Conservation (phyloP, 768 basidiomycete genomes). For the Serpula lacrymans region DNA sequence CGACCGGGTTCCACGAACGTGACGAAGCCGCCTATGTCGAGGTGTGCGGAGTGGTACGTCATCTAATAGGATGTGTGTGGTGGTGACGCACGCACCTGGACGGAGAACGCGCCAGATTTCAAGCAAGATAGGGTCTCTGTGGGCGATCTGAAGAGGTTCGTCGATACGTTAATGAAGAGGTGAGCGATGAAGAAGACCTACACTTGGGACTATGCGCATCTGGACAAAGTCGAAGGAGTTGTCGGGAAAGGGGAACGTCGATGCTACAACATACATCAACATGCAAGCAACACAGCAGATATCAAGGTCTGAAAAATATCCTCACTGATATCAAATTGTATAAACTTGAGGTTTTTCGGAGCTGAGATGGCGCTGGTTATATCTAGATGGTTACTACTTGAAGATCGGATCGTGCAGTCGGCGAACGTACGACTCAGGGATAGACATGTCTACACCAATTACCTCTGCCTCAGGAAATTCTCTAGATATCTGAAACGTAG, state of each 20-base stretch:
- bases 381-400: not conserved
- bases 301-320: not conserved
- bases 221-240: conserved; percentile 3
- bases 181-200: not conserved
- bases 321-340: not conserved
- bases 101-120: conserved; percentile 2
- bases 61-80: not conserved
- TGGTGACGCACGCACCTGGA: not conserved
- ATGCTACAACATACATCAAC: not conserved
- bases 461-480: not conserved
- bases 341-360: not conserved
- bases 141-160: not conserved
- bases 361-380: not conserved
- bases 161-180: not conserved
- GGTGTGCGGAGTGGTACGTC: no score
- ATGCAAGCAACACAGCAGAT: not conserved
- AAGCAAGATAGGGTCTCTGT: not conserved
- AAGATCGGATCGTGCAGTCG: not conserved
- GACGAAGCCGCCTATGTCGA: conserved; percentile 1
- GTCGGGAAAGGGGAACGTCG: conserved; percentile 1
- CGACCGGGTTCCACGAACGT: not conserved
- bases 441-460: not conserved
- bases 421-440: not conserved
- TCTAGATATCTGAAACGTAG: not conserved
- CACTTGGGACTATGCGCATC: conserved; percentile 1